phyloP scores from a whole-genome alignment of 2,329 filamentous ascomycete species.

The Botryotinia globosa region DNA sequence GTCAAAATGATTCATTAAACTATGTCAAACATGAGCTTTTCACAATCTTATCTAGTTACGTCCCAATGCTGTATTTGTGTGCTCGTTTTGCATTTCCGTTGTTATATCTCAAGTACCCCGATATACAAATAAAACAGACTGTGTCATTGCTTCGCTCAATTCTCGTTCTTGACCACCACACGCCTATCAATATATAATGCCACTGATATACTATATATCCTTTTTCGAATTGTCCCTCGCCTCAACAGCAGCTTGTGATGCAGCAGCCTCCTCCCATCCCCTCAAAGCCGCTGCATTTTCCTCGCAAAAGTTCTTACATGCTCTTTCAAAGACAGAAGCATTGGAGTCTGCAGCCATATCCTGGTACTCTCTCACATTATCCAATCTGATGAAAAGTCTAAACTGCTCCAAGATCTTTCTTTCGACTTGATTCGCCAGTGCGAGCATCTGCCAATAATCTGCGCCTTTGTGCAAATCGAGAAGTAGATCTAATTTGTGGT shows the following conservation, averaged over 20 bases:
- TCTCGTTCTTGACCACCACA: background rate
- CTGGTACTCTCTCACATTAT: constrained; percentile 26
- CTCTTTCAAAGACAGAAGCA: constrained; percentile 22
- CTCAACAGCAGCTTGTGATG: background rate
- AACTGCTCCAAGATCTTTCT: constrained; percentile 26
- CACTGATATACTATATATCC: background rate
- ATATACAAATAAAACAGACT: background rate
- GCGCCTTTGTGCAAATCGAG: constrained; percentile 32
- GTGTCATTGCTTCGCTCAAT: no score
- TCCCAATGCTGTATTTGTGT: background rate
- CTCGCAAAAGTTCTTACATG: constrained; percentile 24
- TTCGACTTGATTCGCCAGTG: constrained; percentile 28
- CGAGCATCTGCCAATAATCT: constrained; percentile 28
- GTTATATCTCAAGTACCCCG: background rate
- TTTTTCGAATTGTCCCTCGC: background rate
- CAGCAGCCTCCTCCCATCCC: background rate
- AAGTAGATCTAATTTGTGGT: constrained; percentile 29
- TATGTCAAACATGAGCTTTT: background rate
- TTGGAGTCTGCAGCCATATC: constrained; percentile 20
- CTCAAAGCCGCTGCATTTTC: constrained; percentile 17
- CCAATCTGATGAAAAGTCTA: constrained; percentile 27
- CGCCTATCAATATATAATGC: no score
- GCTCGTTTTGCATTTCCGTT: background rate
- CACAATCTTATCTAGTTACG: background rate
- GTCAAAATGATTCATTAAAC: background rate